Evolutionary conservation across 352 stramenopile species (phyloP), one percentile per base, ranked within the genome.

Genomic region (Thalassiosira livingstoniorum): DNA sequence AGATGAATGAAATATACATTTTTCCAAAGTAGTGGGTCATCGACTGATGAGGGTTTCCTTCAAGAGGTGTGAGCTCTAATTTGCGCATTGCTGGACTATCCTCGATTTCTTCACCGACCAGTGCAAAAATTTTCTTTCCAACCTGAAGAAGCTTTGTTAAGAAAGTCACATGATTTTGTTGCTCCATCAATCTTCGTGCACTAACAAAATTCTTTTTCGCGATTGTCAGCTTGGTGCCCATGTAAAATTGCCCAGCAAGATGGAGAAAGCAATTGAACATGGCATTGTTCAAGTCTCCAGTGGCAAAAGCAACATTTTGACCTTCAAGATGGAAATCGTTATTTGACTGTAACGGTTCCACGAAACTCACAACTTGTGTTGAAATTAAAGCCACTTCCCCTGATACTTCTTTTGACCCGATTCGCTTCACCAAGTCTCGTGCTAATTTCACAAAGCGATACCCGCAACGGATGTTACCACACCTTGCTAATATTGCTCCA

Each of bases 1-100:
- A 71, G 31, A 78, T 78, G n/a, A 71, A 78, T 43, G 35, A 42
- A 25, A 78, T 55, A 29, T 66, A 66, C 53, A 66, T 61, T 29
- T 71, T 53, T 29, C 71, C 29, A 37, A 72, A 66, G 42, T 53
- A 45, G 43, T 43, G 43, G 34, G 23, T 13, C 0, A 57, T 42
- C 57, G 60, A 23, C 13, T 11, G 11, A 27, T 29, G n/a, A 58
- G 47, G 47, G 27, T 58, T 58, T 58, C 27, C 27, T 15, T 27
- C 47, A 5, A 29, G 47, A 47, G 15, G 7, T 58, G 10, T 27
- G n/a, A n/a, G n/a, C 47, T 11, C 4, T 11, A 58, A 29, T 29
- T 11, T 58, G 11, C 27, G 11, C 47, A 58, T 58, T n/a, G n/a
- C 15, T 47, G 5, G 1, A 11, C 57, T n/a, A n/a, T n/a, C n/a